A percentile compares a stretch with the other conserved stretches of the same genome.
phyloP scores from a whole-genome alignment of 1,284 basidiomycete species.

The Cutaneotrichosporon cyanovorans region DNA sequence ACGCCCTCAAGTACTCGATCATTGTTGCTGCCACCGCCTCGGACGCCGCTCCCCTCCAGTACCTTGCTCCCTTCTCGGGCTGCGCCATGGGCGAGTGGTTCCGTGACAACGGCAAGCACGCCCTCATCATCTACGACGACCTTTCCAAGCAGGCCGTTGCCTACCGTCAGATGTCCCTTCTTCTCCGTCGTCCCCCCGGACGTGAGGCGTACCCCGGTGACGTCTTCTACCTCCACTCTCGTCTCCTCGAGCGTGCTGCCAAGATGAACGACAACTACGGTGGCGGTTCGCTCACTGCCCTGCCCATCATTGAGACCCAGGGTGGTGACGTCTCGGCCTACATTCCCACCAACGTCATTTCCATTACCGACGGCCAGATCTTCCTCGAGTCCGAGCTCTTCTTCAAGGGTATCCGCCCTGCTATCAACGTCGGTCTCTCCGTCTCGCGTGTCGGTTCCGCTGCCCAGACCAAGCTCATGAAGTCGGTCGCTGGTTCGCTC shows the following conservation, averaged over 20 bases:
- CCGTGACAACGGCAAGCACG: constrained; percentile 96
- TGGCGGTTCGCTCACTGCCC: constrained; percentile 94
- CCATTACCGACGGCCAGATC: constrained; percentile 97
- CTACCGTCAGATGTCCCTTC: constrained; percentile 99
- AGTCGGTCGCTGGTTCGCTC: constrained; percentile 98
- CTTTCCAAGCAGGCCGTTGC: constrained; percentile 99
- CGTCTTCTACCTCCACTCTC: constrained; percentile 99
- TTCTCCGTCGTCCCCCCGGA: constrained; percentile 98
- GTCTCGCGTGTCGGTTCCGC: constrained; percentile 99
- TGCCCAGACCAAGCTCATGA: constrained; percentile 99
- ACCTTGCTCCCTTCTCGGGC: constrained; percentile 98
- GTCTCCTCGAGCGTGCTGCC: constrained; percentile 98
- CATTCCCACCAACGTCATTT: constrained; percentile 79
- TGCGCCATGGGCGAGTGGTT: constrained; percentile 99
- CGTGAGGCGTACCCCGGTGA: constrained; percentile 99
- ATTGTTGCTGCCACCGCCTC: constrained; percentile 98
- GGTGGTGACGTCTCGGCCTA: constrained; percentile 99
- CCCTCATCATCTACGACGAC: constrained; percentile 98
- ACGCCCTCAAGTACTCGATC: constrained; percentile 98
- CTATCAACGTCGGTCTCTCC: constrained; percentile 99
- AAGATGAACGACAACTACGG: constrained; percentile 99
- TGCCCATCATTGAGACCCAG: constrained; percentile 99
- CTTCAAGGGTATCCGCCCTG: constrained; percentile 99
- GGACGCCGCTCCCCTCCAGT: constrained; percentile 97
- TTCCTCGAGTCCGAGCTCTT: constrained; percentile 99